Base-by-base conservation (phyloP, 169 alveolate species). In the Cytauxzoon felis region DNA sequence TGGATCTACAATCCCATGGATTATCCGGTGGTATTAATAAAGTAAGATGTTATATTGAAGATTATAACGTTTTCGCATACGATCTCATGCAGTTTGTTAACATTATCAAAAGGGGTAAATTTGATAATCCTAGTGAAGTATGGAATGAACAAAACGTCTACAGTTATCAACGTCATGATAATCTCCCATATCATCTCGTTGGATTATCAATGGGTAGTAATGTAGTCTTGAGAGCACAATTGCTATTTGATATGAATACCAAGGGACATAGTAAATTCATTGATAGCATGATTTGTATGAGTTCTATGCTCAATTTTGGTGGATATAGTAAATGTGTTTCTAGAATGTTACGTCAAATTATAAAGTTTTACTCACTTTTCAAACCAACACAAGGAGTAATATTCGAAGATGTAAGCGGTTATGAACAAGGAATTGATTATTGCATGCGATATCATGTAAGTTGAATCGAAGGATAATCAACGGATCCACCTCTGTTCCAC, bases 181-280 rank as follows among this genome's bases (percentile, higher is more conserved):
- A 64, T 11, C 67, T 76, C 0, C 75, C 64, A 32, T 47, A 78
- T 32, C 56, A 57, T 45, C 38, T 83, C 5, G 51, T 64, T 50
- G 90, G 90, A 0, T 42, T 70, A 9, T 83, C 90, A 19, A 69
- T 83, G 85, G 90, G 90, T 5, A 80, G 87, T 11, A 78, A 78
- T 59, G 61, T 83, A 7, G 75, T 58, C 11, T 34, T 78, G 24
- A 42, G 90, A 24, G 50, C 34, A 8, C 60, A 73, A 19, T 75
- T 78, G 59, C 49, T 57, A 8, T 32, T 71, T 29, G 45, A 57
- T 21, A 63, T 48, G 36, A 65, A 78, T 34, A 45, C 4, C 42
- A n/a, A n/a, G n/a, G n/a, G n/a, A n/a, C 30, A 33, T 6, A 54
- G 65, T 36, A 34, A 58, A 33, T 57, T 78, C 49, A 50, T 71